phyloP scores from a whole-genome alignment of 75 land plant species.

The Pseudotsuga menziesii region DNA sequence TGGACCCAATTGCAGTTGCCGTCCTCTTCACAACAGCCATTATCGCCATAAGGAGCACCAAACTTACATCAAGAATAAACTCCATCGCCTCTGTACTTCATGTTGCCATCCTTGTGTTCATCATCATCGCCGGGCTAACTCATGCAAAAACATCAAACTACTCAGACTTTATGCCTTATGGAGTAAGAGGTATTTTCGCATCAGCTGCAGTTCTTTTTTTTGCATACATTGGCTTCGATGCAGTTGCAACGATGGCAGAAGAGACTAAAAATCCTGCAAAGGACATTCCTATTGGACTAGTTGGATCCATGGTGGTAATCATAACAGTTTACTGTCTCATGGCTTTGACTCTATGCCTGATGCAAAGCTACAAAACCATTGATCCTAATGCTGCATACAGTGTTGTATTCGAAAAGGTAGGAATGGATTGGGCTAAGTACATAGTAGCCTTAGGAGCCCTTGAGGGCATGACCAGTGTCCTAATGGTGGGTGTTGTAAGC shows the following conservation, averaged over 20 bases:
- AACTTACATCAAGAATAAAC: conserved; percentile 64
- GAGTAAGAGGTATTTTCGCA: conserved; percentile 56
- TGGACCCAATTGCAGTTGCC: conserved; percentile 74
- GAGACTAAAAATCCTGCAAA: conserved; percentile 61
- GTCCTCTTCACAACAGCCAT: conserved; percentile 33
- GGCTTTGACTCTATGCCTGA: conserved; percentile 48
- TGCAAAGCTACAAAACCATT: conserved; percentile 32
- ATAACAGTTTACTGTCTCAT: conserved; percentile 35
- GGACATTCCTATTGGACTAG: conserved; percentile 69
- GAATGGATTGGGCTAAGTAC: conserved; percentile 88
- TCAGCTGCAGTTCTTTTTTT: conserved; percentile 52
- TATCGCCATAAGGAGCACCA: conserved; percentile 49
- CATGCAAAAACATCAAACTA: conserved; percentile 49
- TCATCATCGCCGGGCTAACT: conserved; percentile 70
- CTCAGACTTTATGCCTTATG: conserved; percentile 54
- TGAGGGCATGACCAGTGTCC: conserved; percentile 83
- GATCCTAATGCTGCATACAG: conserved; percentile 60
- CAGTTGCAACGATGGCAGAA: conserved; percentile 64
- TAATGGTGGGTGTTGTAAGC: conserved; percentile 65
- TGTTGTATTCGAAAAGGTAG: conserved; percentile 35
- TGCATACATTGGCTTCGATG: conserved; percentile 19
- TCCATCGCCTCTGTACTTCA: conserved; percentile 59
- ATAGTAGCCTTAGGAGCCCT: conserved; percentile 83
- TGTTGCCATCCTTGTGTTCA: conserved; percentile 54
- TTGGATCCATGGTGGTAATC: conserved; percentile 52